These are phyloP conservation scores for Cyclotella distinguenda DNA, from an alignment of 108 stramenopile genomes.

Conservation along the genomic window DNA sequence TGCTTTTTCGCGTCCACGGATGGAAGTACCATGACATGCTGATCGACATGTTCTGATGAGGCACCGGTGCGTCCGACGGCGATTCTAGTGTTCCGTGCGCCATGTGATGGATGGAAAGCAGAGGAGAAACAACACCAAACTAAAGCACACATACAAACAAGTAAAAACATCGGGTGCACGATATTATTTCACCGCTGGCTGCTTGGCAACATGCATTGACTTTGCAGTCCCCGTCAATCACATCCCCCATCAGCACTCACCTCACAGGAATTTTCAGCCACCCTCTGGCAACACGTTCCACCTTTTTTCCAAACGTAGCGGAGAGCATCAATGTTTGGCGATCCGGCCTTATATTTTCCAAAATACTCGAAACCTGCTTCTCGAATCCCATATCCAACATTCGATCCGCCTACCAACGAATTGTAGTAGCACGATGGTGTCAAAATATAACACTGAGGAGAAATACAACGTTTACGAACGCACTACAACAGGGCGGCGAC, in stretches of 20 bases:
- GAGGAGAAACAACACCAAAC: slow-evolving; percentile 9
- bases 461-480: neutral
- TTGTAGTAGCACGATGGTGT: neutral
- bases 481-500: neutral
- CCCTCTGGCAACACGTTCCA: slow-evolving; percentile 59
- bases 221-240: too few relatives aligned
- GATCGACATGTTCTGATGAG: slow-evolving; percentile 70
- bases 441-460: neutral
- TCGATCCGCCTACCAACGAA: neutral
- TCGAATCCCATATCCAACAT: slow-evolving; percentile 78
- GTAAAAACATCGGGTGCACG: slow-evolving; percentile 11
- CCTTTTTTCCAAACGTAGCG: slow-evolving; percentile 66
- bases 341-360: slow-evolving; percentile 77
- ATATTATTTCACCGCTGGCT: too few relatives aligned
- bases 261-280: slow-evolving; percentile 66
- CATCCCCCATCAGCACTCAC: slow-evolving; percentile 23
- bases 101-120: neutral
- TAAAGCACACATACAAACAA: slow-evolving; percentile 34
- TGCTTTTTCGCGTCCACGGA: slow-evolving; percentile 51
- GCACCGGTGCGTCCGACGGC: slow-evolving; percentile 74
- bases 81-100: slow-evolving; percentile 27
- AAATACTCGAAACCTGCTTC: slow-evolving; percentile 75
- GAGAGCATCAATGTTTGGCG: slow-evolving; percentile 75
- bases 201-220: too few relatives aligned
- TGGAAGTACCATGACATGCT: slow-evolving; percentile 80